A percentile compares a stretch with the other conserved stretches of the same genome.
Conservation (phyloP, 441 rosid genomes). For the Populus trichocarpa region DNA sequence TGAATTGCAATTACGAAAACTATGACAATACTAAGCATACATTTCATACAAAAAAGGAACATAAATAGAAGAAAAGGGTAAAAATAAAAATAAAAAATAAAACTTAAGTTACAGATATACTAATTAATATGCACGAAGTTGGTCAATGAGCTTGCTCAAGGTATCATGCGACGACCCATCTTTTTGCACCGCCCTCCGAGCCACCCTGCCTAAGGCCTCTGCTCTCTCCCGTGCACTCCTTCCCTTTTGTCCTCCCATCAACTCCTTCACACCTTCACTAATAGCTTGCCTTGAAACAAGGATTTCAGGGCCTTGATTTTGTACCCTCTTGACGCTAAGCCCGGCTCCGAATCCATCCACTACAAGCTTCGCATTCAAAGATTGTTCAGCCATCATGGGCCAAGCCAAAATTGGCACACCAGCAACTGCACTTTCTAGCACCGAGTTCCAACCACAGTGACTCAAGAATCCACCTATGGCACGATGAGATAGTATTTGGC, state of each 20-base stretch:
- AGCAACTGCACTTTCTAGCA: constrained; percentile 29
- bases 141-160: constrained; percentile 17
- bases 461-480: constrained; percentile 34
- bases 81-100: too few species aligned
- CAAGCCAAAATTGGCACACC: constrained; percentile 37
- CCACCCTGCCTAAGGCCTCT: constrained; percentile 13
- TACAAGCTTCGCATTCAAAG: constrained; percentile 31
- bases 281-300: constrained; percentile 17
- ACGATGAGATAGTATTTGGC: constrained; percentile 24
- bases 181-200: constrained; percentile 22
- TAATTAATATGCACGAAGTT: constrained; percentile 1
- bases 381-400: constrained; percentile 36
- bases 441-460: constrained; percentile 47
- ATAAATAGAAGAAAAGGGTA: too few species aligned
- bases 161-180: constrained; percentile 30
- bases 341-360: constrained; percentile 26
- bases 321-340: neutral
- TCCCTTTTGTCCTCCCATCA: constrained; percentile 41
- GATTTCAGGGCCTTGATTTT: neutral
- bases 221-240: constrained; percentile 32
- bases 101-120: too few species aligned
- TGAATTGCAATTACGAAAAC: too few species aligned
- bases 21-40: too few species aligned
- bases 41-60: too few species aligned
- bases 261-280: constrained; percentile 25